Percentiles rank a stretch among this genome's conserved stretches.
Evolutionary conservation across 2,329 filamentous ascomycete species (phyloP).

Genomic region (Talaromyces sp.): DNA sequence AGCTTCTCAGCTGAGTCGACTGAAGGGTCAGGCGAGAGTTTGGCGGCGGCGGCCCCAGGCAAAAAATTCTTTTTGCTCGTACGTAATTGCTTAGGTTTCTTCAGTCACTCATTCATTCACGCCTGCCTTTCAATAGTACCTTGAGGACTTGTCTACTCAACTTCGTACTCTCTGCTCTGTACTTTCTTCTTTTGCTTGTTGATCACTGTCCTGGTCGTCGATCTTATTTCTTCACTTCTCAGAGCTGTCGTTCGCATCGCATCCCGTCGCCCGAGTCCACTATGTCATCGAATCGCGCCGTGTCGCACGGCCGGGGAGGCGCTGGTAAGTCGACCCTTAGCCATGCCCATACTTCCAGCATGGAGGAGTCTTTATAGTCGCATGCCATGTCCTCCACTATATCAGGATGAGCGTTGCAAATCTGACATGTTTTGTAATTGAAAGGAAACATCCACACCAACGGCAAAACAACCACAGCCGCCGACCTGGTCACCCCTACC

Average conservation of each 20-base stretch:
- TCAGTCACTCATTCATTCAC: background rate
- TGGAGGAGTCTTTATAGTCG: too few relatives aligned
- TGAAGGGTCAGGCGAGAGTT: background rate
- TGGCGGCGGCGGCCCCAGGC: background rate
- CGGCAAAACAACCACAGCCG: slow-evolving; percentile 47
- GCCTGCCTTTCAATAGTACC: too few relatives aligned
- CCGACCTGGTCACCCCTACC: slow-evolving; percentile 74
- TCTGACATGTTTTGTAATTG: background rate
- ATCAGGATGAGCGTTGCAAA: background rate
- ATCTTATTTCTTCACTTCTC: background rate
- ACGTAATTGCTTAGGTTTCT: slow-evolving; percentile 11
- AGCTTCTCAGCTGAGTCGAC: background rate
- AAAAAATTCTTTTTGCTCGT: slow-evolving; percentile 8
- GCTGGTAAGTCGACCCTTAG: slow-evolving; percentile 51
- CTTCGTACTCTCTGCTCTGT: background rate
- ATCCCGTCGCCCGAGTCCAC: background rate
- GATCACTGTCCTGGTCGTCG: background rate
- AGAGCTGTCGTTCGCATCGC: background rate
- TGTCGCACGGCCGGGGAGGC: slow-evolving; percentile 72
- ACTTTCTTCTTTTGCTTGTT: background rate
- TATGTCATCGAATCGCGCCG: slow-evolving; percentile 27
- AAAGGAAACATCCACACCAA: slow-evolving; percentile 62
- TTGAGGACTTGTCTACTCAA: slow-evolving; percentile 17
- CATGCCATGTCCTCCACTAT: background rate
- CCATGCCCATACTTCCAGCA: background rate